Percentiles rank a stretch among this genome's conserved stretches.
Evolutionary conservation across 2,329 filamentous ascomycete species (phyloP).

Genomic region (Tothia fuscella): DNA sequence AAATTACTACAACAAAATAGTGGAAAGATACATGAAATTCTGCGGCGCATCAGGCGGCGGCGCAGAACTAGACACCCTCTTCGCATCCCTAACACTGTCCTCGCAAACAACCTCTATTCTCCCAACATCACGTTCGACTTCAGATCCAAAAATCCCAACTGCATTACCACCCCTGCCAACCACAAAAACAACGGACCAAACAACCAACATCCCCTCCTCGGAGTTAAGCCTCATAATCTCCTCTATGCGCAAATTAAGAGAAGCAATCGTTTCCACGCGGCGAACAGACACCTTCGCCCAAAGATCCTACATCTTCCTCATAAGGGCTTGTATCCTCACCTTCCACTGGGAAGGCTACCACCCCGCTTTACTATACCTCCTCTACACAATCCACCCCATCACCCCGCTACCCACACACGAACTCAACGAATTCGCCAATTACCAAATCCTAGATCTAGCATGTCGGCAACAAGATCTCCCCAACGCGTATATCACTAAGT

Average conservation of each 20-base stretch:
- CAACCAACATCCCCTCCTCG: constrained; percentile 29
- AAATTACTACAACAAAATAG: constrained; percentile 74
- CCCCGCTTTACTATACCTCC: constrained; percentile 68
- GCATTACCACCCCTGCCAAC: constrained; percentile 5
- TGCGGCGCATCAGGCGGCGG: constrained; percentile 63
- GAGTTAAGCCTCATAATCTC: constrained; percentile 65
- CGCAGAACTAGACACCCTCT: constrained; percentile 62
- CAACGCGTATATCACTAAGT: constrained; percentile 58
- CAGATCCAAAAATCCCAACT: constrained; percentile 8
- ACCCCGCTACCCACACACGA: constrained; percentile 61
- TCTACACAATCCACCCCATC: constrained; percentile 56
- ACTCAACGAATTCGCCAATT: constrained; percentile 65
- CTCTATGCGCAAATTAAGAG: constrained; percentile 81
- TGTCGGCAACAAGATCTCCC: constrained; percentile 68
- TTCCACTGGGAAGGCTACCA: constrained; percentile 81
- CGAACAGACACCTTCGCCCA: constrained; percentile 70
- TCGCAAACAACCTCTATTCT: constrained; percentile 14
- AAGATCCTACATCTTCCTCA: constrained; percentile 85
- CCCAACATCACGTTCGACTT: background rate
- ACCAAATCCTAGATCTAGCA: constrained; percentile 76
- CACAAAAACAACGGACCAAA: background rate
- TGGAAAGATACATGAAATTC: constrained; percentile 80
- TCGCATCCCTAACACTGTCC: constrained; percentile 46
- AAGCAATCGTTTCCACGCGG: constrained; percentile 71
- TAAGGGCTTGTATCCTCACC: constrained; percentile 69